phyloP scores from a whole-genome alignment of 129 eudicot species.

The Daucus carota region DNA sequence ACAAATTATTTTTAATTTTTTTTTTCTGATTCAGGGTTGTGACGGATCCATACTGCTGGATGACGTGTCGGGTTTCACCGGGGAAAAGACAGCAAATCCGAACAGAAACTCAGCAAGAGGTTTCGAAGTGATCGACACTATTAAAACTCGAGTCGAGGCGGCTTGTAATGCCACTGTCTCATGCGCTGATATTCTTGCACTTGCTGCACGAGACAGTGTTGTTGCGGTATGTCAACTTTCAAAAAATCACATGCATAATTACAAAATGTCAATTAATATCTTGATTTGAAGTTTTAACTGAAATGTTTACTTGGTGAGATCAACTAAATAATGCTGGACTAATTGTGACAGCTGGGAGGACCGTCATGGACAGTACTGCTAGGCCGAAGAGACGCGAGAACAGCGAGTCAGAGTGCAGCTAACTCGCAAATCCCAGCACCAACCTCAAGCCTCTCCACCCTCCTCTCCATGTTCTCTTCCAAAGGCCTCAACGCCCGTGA shows the following conservation, averaged over 20 bases:
- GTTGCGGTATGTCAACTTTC: conserved; percentile 18
- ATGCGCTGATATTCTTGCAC: conserved; percentile 52
- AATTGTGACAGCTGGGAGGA: conserved; percentile 37
- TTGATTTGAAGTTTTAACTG: neutral
- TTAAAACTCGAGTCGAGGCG: conserved; percentile 31
- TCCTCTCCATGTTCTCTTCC: conserved; percentile 39
- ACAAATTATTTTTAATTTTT: no score
- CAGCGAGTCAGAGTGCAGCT: conserved; percentile 46
- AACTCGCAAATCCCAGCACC: conserved; percentile 50
- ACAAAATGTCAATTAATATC: neutral
- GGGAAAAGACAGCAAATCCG: conserved; percentile 39
- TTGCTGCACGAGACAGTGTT: conserved; percentile 40
- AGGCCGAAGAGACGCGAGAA: conserved; percentile 63
- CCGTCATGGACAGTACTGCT: conserved; percentile 60
- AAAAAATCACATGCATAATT: neutral
- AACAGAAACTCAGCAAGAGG: conserved; percentile 45
- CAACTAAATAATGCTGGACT: neutral
- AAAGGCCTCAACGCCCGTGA: conserved; percentile 50
- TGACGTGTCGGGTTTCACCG: conserved; percentile 28
- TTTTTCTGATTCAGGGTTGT: conserved; percentile 28
- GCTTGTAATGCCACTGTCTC: conserved; percentile 33
- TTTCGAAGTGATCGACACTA: conserved; percentile 37
- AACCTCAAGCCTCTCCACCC: conserved; percentile 27
- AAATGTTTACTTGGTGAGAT: neutral
- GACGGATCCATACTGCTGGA: conserved; percentile 43